A percentile compares a stretch with the other conserved stretches of the same genome.
phyloP scores from a whole-genome alignment of 768 basidiomycete species.

The Pisolithus sp. region DNA sequence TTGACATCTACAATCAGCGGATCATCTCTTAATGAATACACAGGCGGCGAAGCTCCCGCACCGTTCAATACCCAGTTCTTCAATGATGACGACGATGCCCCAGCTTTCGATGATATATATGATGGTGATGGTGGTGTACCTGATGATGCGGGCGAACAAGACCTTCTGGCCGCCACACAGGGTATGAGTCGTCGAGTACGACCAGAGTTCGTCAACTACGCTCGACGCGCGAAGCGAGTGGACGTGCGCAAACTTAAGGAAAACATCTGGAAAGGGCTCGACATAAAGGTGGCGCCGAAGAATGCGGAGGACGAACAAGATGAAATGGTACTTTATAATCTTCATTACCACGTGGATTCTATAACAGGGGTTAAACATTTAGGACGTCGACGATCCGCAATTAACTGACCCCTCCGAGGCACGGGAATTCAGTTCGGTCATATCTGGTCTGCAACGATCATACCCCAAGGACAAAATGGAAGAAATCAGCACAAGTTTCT shows the following conservation, averaged over 20 bases:
- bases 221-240: slow-evolving; percentile 92
- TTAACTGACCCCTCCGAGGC: slow-evolving; percentile 62
- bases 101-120: slow-evolving; percentile 55
- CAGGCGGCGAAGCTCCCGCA: slow-evolving; percentile 43
- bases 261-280: slow-evolving; percentile 92
- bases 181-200: slow-evolving; percentile 68
- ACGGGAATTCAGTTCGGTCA: slow-evolving; percentile 73
- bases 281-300: slow-evolving; percentile 53
- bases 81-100: slow-evolving; percentile 85
- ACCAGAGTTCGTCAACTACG: slow-evolving; percentile 89
- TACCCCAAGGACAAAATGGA: slow-evolving; percentile 95
- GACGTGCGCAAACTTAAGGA: slow-evolving; percentile 97
- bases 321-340: slow-evolving; percentile 45
- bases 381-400: slow-evolving; percentile 50
- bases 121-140: slow-evolving; percentile 42
- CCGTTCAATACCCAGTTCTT: slow-evolving; percentile 98
- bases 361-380: background rate
- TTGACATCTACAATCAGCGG: background rate
- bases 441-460: slow-evolving; percentile 68
- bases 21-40: background rate
- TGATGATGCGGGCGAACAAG: slow-evolving; percentile 71
- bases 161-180: slow-evolving; percentile 79
- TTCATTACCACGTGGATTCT: background rate
- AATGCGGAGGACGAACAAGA: slow-evolving; percentile 35
- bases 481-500: slow-evolving; percentile 98